Evolutionary conservation across 2,329 filamentous ascomycete genomes (phyloP).

Genomic region (Cadophora luteo-olivacea): DNA sequence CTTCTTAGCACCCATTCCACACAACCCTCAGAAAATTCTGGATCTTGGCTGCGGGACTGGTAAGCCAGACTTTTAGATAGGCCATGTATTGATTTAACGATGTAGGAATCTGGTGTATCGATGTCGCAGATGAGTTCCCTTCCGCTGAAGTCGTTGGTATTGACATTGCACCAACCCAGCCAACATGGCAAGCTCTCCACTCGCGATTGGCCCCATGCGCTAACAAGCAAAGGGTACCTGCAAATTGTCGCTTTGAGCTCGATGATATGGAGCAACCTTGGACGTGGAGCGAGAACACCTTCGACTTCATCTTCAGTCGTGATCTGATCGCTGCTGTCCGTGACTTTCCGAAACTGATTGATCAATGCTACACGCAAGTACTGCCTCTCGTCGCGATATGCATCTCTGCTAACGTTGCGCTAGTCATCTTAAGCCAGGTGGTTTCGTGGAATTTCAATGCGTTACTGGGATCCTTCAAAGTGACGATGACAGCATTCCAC

Average conservation of each 20-base stretch:
- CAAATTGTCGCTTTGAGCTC: conserved; percentile 38
- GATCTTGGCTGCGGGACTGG: background rate
- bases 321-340: conserved; percentile 24
- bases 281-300: conserved; percentile 31
- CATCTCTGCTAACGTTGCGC: background rate
- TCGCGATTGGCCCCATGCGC: too few species aligned
- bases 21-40: background rate
- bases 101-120: background rate
- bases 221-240: background rate
- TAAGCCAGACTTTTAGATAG: background rate
- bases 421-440: background rate
- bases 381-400: background rate
- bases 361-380: conserved; percentile 26
- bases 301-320: conserved; percentile 14
- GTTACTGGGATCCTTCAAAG: background rate
- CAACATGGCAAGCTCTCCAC: background rate
- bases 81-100: background rate
- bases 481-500: conserved; percentile 8
- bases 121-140: background rate
- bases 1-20: background rate
- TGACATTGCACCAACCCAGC: background rate
- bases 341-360: conserved; percentile 27
- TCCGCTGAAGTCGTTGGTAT: background rate
- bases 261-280: conserved; percentile 43
- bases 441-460: background rate